phyloP scores from a whole-genome alignment of 345 rosid species.

The Aegle marmelos region DNA sequence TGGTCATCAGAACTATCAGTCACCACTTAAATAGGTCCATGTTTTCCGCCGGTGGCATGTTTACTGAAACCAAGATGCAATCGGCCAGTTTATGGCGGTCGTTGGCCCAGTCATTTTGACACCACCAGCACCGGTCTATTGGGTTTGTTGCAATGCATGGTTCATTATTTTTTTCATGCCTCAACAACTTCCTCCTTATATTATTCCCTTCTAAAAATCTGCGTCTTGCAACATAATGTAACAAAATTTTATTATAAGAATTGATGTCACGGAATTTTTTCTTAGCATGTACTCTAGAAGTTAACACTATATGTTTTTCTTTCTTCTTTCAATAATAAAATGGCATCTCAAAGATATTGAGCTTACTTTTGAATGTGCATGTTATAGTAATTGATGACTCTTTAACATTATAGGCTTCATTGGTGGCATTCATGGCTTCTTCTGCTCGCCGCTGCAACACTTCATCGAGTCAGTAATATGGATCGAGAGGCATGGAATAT shows the following conservation, averaged over 20 bases:
- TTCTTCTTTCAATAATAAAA: too few relatives aligned
- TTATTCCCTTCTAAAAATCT: conserved; percentile 12
- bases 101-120: conserved; percentile 42
- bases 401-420: conserved; percentile 30
- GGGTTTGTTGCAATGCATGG: conserved; percentile 36
- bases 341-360: neutral
- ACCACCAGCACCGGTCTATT: conserved; percentile 69
- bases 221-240: too few relatives aligned
- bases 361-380: conserved; percentile 15
- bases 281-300: too few relatives aligned
- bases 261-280: too few relatives aligned
- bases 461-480: conserved; percentile 26
- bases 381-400: conserved; percentile 26
- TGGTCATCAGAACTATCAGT: conserved; percentile 42
- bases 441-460: conserved; percentile 39
- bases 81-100: conserved; percentile 53
- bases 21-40: conserved; percentile 54
- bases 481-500: conserved; percentile 21
- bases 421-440: conserved; percentile 30
- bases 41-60: conserved; percentile 57
- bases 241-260: too few relatives aligned
- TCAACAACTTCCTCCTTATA: conserved; percentile 26
- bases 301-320: too few relatives aligned
- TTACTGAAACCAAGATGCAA: conserved; percentile 75
- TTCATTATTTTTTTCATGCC: neutral